phyloP scores from a whole-genome alignment of 345 rosid genomes.

The Fremontodendron californicum region DNA sequence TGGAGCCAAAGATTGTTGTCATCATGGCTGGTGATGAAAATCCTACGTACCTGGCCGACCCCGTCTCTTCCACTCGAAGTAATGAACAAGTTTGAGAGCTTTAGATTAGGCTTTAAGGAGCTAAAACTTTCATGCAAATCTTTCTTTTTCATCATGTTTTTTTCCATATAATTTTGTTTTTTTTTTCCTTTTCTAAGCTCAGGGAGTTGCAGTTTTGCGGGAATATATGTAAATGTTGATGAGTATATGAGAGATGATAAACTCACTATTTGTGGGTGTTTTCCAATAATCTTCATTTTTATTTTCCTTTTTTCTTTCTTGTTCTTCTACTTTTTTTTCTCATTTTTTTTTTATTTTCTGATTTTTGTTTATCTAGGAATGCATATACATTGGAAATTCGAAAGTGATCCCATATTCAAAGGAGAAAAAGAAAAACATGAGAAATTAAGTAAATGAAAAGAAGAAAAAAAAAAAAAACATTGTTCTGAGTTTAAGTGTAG shows the following conservation, averaged over 20 bases:
- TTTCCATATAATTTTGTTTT: no score
- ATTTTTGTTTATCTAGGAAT: background rate
- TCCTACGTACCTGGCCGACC: conserved; percentile 57
- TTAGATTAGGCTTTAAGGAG: background rate
- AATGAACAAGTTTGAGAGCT: conserved; percentile 12
- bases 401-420: no score
- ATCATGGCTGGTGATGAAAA: conserved; percentile 59
- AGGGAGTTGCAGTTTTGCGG: background rate
- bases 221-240: conserved; percentile 12
- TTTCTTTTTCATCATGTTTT: no score
- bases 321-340: background rate
- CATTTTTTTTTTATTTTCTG: background rate
- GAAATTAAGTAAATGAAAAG: background rate
- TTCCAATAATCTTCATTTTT: background rate
- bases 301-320: background rate
- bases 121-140: background rate
- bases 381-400: no score
- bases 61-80: conserved; percentile 3
- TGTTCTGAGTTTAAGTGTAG: background rate
- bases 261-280: background rate
- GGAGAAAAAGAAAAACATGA: background rate
- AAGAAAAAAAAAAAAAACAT: background rate
- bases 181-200: background rate
- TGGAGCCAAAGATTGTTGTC: conserved; percentile 64
- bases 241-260: background rate